Percentiles rank a stretch among this genome's conserved stretches.
Conservation (phyloP, 2,329 filamentous ascomycete genomes). For the Trichoderma sp. region DNA sequence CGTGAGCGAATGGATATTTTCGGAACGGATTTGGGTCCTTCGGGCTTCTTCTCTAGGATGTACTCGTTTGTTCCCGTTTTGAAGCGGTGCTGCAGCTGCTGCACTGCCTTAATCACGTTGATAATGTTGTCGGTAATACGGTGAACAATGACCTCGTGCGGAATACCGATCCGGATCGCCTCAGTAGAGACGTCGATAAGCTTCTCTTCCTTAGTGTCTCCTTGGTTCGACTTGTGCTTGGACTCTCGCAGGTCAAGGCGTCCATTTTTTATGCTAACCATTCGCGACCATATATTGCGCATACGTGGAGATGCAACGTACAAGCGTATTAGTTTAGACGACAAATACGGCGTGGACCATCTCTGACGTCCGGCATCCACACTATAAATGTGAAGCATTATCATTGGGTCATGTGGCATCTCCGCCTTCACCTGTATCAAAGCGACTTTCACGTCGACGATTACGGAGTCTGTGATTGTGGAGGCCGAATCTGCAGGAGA, state of each 20-base stretch:
- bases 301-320: conserved; percentile 87
- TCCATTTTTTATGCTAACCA: conserved; percentile 79
- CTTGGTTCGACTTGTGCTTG: conserved; percentile 63
- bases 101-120: conserved; percentile 81
- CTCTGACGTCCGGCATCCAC: conserved; percentile 82
- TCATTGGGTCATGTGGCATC: conserved; percentile 83
- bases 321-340: conserved; percentile 75
- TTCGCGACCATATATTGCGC: conserved; percentile 78
- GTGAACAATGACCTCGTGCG: conserved; percentile 87
- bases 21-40: conserved; percentile 82
- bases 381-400: conserved; percentile 87
- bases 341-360: conserved; percentile 81
- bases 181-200: conserved; percentile 84
- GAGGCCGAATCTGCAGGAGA: conserved; percentile 37
- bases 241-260: conserved; percentile 79
- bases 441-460: conserved; percentile 77
- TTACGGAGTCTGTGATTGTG: conserved; percentile 64
- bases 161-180: conserved; percentile 82
- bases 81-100: conserved; percentile 93
- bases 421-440: conserved; percentile 86
- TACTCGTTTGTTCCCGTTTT: conserved; percentile 85
- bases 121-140: conserved; percentile 91
- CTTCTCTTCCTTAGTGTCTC: conserved; percentile 67
- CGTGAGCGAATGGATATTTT: conserved; percentile 81
- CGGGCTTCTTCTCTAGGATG: conserved; percentile 79